Evolutionary conservation across 805 yeast genomes (phyloP), one percentile per base, ranked within the genome.

Genomic region (Schwanniomyces sp.): DNA sequence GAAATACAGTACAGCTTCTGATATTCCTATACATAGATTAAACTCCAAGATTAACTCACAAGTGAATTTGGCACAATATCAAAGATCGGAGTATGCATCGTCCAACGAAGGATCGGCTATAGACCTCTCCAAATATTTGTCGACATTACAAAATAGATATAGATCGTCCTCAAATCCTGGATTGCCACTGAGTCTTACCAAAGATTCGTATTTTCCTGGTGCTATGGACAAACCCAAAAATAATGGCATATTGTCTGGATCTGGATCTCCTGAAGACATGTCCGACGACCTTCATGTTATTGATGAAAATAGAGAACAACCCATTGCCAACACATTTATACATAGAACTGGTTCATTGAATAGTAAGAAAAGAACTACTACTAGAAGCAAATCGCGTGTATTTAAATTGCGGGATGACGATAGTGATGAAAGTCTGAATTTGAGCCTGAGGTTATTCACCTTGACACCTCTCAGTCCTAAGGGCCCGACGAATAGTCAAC

Each of bases 1-100:
- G 47, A 61, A 59, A 47, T 73, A 73, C 51, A 65, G 74, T 26
- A 64, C 61, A 42, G 61, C 75, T 2, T 62, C 63, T 10, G 74
- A 72, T 28, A 68, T 73, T 28, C 72, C 77, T 9, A 64, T 71
- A 21, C 69, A 66, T 43, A 55, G 54, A 32, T 53, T 73, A 29
- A 73, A 73, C 53, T 63, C 67, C 32, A 70, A 69, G 52, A 73
- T 71, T 42, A 71, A 72, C 52, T 68, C 75, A 11, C 76, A 71
- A 44, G 65, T 66, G 26, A 69, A 63, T 51, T 56, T 71, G 45
- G 59, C 63, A 12, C 59, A 54, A 44, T 42, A 50, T 45, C 57
- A 59, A 30, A 50, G 59, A 21, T 46, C 50, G 17, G 48, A 44
- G 10, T 44, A 53, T 37, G 52, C 45, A 7, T 54, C 62, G 7